phyloP scores from a whole-genome alignment of 805 yeast genomes.

The Sporopachydermia lactativora region DNA sequence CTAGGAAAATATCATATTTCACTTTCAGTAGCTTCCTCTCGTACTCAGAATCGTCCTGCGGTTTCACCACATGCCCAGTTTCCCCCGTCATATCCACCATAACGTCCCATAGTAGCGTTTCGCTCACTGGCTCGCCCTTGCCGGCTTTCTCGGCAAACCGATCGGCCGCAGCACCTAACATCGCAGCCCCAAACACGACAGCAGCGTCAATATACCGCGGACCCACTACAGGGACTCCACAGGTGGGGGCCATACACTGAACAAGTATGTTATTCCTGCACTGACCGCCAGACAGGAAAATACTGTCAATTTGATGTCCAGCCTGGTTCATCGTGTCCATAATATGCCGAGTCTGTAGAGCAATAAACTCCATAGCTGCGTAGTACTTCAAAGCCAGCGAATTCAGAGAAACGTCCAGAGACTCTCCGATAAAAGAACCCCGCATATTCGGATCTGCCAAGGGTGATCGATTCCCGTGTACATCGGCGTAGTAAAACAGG shows the following conservation, averaged over 20 bases:
- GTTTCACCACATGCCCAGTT: constrained; percentile 58
- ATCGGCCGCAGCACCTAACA: constrained; percentile 90
- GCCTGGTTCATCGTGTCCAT: constrained; percentile 68
- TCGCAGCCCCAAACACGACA: constrained; percentile 91
- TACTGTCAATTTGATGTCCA: constrained; percentile 64
- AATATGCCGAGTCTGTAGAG: constrained; percentile 94
- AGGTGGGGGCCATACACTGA: constrained; percentile 83
- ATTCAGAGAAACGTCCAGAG: constrained; percentile 79
- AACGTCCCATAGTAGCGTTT: constrained; percentile 53
- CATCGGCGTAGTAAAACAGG: constrained; percentile 88
- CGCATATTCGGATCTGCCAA: constrained; percentile 90
- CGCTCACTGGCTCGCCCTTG: constrained; percentile 13
- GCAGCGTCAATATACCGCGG: constrained; percentile 96
- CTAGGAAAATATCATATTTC: constrained; percentile 77
- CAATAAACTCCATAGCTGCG: constrained; percentile 94
- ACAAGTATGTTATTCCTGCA: constrained; percentile 84
- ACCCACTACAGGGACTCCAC: constrained; percentile 80
- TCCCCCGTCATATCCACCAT: constrained; percentile 78
- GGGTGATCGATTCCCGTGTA: constrained; percentile 96
- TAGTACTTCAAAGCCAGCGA: constrained; percentile 76
- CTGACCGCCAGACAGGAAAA: constrained; percentile 94
- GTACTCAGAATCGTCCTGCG: constrained; percentile 39
- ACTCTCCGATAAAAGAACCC: constrained; percentile 82
- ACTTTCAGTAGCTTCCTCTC: constrained; percentile 61
- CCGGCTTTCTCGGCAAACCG: constrained; percentile 37